Evolutionary conservation across 2,329 filamentous ascomycete species (phyloP).

Genomic region (Colletotrichum gigasporum): DNA sequence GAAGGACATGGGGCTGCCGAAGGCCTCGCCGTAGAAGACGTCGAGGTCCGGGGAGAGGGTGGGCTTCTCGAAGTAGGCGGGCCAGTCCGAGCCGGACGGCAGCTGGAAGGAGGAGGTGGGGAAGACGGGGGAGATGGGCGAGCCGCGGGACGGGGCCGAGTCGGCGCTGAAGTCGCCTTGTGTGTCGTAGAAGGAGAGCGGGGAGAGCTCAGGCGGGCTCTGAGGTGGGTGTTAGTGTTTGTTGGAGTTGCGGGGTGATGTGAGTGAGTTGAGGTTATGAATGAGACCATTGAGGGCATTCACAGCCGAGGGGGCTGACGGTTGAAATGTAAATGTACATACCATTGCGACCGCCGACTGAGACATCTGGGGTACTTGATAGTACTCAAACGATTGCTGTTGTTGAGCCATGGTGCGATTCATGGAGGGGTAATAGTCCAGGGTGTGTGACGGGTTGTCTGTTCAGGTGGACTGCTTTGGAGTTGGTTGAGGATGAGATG

Average conservation of each 20-base stretch:
- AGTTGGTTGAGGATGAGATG: neutral
- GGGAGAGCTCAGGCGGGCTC: conserved; percentile 32
- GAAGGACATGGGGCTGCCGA: conserved; percentile 38
- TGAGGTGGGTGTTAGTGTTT: conserved; percentile 21
- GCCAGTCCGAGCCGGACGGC: conserved; percentile 37
- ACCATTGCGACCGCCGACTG: conserved; percentile 20
- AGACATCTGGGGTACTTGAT: conserved; percentile 27
- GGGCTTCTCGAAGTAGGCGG: conserved; percentile 40
- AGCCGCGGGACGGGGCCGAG: conserved; percentile 45
- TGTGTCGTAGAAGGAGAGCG: conserved; percentile 33
- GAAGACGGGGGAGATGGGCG: conserved; percentile 41
- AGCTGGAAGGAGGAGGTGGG: conserved; percentile 40
- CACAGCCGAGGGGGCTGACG: neutral
- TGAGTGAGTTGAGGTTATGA: neutral
- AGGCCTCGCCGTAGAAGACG: conserved; percentile 42
- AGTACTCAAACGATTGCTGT: conserved; percentile 29
- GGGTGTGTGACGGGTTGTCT: neutral
- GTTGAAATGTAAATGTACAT: neutral
- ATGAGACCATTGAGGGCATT: neutral
- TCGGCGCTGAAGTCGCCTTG: conserved; percentile 45
- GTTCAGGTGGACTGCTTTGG: neutral
- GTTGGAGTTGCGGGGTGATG: neutral
- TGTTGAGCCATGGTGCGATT: conserved; percentile 27
- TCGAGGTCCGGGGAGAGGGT: conserved; percentile 40
- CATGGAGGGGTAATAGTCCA: conserved; percentile 9